These are phyloP conservation scores for Tolypocladium pustulatum DNA, from an alignment of 2,329 filamentous ascomycete species.

Conservation along the genomic window DNA sequence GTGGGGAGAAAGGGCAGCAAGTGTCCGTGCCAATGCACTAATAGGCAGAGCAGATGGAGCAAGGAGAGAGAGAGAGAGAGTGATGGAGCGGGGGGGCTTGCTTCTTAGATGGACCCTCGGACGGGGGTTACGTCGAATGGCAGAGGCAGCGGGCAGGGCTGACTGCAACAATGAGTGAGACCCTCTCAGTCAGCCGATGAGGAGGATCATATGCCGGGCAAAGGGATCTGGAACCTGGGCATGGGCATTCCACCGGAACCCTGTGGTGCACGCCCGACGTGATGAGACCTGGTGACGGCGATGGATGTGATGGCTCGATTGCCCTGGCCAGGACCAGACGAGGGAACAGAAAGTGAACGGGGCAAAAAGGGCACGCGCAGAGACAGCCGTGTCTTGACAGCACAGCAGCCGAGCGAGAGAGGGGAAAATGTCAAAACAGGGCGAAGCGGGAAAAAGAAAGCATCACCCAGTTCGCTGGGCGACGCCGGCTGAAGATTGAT, in stretches of 20 bases:
- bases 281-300: not conserved
- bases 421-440: not conserved
- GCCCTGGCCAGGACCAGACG: not conserved
- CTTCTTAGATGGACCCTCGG: not conserved
- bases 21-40: not conserved
- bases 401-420: not conserved
- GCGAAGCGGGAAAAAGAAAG: not conserved
- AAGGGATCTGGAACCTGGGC: not conserved
- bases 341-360: not conserved
- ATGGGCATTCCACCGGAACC: not conserved
- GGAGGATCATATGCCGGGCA: not conserved
- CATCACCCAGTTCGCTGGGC: not conserved
- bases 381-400: conserved; percentile 1
- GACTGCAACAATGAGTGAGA: not conserved
- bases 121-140: not conserved
- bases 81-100: not conserved
- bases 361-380: not conserved
- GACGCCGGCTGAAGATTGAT: not conserved
- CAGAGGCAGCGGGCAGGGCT: not conserved
- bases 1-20: not conserved
- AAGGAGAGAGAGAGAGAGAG: not conserved
- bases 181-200: not conserved
- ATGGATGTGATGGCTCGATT: not conserved
- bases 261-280: not conserved
- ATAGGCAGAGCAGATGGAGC: not conserved